Conservation (phyloP, 2,329 filamentous ascomycete genomes). For the Fusarium sp. region DNA sequence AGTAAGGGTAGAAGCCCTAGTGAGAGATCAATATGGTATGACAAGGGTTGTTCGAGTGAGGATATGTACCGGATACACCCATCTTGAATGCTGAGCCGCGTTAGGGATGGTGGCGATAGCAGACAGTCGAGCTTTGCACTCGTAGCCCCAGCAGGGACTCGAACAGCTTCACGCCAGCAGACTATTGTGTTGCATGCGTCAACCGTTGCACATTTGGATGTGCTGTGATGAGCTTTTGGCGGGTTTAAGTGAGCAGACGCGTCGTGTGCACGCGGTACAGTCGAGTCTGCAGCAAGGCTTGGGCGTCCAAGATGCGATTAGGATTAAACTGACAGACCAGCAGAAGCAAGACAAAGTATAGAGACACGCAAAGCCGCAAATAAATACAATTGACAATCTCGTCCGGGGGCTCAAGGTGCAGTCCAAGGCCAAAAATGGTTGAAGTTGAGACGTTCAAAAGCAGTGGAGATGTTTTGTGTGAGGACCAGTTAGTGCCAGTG, state of each 20-base stretch:
- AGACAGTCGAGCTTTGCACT: constrained; percentile 23
- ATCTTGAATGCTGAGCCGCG: constrained; percentile 41
- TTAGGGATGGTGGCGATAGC: constrained; percentile 17
- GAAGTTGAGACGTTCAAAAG: constrained; percentile 16
- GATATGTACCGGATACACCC: constrained; percentile 50
- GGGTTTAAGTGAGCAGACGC: constrained; percentile 26
- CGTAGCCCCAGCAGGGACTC: constrained; percentile 31
- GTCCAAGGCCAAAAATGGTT: constrained; percentile 15
- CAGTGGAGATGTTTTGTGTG: constrained; percentile 33
- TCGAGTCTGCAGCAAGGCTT: constrained; percentile 14
- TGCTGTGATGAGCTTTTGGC: constrained; percentile 9
- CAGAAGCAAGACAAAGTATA: neutral
- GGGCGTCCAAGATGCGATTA: constrained; percentile 4
- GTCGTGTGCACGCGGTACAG: constrained; percentile 40
- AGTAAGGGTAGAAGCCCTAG: constrained; percentile 86
- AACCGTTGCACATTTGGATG: constrained; percentile 25
- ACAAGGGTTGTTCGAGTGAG: neutral
- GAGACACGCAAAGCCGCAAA: constrained; percentile 4
- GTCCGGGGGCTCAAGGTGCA: constrained; percentile 9
- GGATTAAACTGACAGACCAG: neutral
- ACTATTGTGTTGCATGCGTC: constrained; percentile 25
- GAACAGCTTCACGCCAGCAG: constrained; percentile 30
- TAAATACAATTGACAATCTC: constrained; percentile 7
- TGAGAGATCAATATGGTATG: constrained; percentile 30
- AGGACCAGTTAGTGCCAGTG: neutral